Evolutionary conservation across 805 yeast species (phyloP).

Genomic region (Yarrowia sp.): DNA sequence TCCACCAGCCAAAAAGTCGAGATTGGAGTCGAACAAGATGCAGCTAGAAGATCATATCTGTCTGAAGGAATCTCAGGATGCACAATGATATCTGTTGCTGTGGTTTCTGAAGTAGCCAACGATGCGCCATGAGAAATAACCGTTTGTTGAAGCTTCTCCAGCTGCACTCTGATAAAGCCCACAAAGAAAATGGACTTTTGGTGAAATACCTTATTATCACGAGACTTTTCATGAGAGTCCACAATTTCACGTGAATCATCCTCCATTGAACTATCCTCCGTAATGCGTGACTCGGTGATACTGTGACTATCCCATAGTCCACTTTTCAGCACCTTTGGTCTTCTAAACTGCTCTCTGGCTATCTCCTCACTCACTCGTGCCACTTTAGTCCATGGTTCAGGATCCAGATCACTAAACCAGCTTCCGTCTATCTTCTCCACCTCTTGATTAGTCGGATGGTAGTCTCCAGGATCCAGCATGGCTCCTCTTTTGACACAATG

Average conservation of each 20-base stretch:
- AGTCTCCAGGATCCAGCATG: slow-evolving; percentile 42
- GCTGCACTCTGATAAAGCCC: slow-evolving; percentile 46
- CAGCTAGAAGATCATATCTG: slow-evolving; percentile 28
- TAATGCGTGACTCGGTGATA: background rate
- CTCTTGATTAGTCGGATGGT: slow-evolving; percentile 33
- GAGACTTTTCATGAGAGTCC: background rate
- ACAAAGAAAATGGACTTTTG: slow-evolving; percentile 45
- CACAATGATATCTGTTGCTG: slow-evolving; percentile 32
- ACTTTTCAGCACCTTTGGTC: background rate
- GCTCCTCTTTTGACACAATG: slow-evolving; percentile 46
- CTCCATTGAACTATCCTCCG: background rate
- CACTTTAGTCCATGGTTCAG: background rate
- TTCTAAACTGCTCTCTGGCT: background rate
- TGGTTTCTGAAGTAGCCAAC: slow-evolving; percentile 30
- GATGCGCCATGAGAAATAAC: slow-evolving; percentile 50
- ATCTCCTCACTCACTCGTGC: background rate
- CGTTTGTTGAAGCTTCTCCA: slow-evolving; percentile 43
- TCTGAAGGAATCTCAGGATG: slow-evolving; percentile 36
- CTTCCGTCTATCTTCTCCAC: background rate
- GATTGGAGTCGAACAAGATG: slow-evolving; percentile 36
- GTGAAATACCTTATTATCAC: slow-evolving; percentile 40
- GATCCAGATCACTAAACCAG: background rate
- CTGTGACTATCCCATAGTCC: slow-evolving; percentile 16
- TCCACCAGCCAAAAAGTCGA: slow-evolving; percentile 83
- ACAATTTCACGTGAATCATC: background rate